These are phyloP conservation scores for Syncephalastrum racemosum DNA, from an alignment of 371 early-diverging fungal species.

Conservation along the genomic window DNA sequence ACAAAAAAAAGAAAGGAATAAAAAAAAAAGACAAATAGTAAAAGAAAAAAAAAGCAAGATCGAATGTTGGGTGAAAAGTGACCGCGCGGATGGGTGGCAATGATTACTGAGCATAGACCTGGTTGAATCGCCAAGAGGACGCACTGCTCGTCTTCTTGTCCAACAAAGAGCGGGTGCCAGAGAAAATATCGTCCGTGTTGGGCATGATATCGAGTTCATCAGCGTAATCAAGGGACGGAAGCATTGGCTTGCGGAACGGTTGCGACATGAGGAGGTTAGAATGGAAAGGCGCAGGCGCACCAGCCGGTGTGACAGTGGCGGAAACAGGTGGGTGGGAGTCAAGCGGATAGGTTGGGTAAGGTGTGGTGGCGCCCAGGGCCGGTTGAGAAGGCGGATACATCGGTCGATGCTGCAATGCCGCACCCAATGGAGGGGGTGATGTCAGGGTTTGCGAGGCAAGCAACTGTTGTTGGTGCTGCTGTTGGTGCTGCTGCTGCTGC, in stretches of 20 bases:
- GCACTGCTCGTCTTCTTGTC: slow-evolving; percentile 18
- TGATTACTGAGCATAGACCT: slow-evolving; percentile 23
- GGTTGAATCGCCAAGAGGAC: slow-evolving; percentile 20
- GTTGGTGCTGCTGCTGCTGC: not conserved
- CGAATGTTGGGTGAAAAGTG: slow-evolving; percentile 9
- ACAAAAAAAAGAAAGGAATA: slow-evolving; percentile 4
- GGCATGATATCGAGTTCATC: slow-evolving; percentile 16
- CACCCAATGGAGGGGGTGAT: no score
- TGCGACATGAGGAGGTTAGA: no score
- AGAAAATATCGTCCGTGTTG: slow-evolving; percentile 12
- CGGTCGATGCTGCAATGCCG: slow-evolving; percentile 5
- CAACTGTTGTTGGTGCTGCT: no score
- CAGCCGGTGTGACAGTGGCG: no score
- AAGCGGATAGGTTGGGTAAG: no score
- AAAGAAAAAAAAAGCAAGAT: slow-evolving; percentile 10
- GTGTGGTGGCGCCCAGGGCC: no score
- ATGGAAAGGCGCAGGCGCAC: no score
- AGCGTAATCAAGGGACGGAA: slow-evolving; percentile 2
- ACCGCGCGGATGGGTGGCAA: slow-evolving; percentile 1
- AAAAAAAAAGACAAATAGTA: slow-evolving; percentile 4
- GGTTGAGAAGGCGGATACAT: slow-evolving; percentile 1
- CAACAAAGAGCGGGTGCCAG: slow-evolving; percentile 11
- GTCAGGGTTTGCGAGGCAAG: no score
- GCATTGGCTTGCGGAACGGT: no score
- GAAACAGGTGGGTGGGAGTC: no score